Percentiles rank a stretch among this genome's conserved stretches.
phyloP scores from a whole-genome alignment of 2,329 filamentous ascomycete species.

The Colletotrichum liriopes region DNA sequence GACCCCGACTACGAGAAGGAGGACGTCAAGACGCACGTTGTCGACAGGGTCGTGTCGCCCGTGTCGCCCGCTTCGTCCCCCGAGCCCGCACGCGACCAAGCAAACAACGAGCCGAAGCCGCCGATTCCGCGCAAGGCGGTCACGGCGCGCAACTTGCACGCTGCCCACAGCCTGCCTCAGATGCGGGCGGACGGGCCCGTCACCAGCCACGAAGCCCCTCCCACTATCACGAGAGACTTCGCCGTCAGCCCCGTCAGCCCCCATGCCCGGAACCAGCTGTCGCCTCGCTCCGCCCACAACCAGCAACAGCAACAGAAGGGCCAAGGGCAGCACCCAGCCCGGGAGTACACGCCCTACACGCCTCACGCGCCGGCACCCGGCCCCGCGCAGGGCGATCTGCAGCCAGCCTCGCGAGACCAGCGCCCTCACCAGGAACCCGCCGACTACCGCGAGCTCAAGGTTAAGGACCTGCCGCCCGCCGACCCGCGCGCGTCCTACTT shows the following conservation, averaged over 20 bases:
- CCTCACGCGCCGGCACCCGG: constrained; percentile 15
- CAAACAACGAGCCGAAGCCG: constrained; percentile 43
- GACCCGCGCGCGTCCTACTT: constrained; percentile 57
- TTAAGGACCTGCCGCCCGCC: constrained; percentile 49
- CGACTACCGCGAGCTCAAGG: constrained; percentile 60
- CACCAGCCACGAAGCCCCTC: constrained; percentile 46
- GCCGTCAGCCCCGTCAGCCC: constrained; percentile 42
- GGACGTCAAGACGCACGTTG: constrained; percentile 56
- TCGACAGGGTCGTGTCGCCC: constrained; percentile 58
- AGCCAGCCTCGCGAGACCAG: constrained; percentile 27
- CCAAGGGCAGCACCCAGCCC: constrained; percentile 24
- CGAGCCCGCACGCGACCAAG: constrained; percentile 50
- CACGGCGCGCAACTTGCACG: constrained; percentile 45
- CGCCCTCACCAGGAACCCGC: constrained; percentile 29
- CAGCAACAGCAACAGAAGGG: background rate
- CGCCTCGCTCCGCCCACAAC: constrained; percentile 50
- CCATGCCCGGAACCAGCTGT: constrained; percentile 47
- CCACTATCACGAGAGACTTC: constrained; percentile 43
- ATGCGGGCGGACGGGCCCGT: constrained; percentile 43
- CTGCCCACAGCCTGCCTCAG: constrained; percentile 47
- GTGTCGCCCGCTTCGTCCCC: constrained; percentile 63
- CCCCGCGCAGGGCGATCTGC: constrained; percentile 22
- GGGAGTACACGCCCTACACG: constrained; percentile 9
- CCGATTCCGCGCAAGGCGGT: constrained; percentile 49
- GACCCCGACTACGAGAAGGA: constrained; percentile 64